Percentiles rank a stretch among this genome's conserved stretches.
Conservation (phyloP, 1,284 basidiomycete species). For the Heterobasidion parviporum region DNA sequence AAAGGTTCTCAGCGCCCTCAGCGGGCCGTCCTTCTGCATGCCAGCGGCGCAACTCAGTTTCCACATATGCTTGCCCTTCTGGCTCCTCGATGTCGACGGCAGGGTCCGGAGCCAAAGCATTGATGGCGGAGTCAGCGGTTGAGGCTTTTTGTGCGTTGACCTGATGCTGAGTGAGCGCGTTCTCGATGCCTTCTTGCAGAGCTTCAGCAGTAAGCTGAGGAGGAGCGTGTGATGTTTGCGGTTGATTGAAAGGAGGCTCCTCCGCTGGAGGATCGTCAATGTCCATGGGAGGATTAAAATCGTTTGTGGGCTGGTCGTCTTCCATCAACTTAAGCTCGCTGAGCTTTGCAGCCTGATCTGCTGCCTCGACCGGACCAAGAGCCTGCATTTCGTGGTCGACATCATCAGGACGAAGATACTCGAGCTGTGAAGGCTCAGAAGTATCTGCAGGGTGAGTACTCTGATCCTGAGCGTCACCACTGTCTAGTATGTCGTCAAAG, state of each 20-base stretch:
- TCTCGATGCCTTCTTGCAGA: conserved; percentile 32
- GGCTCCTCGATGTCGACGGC: conserved; percentile 26
- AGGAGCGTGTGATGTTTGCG: conserved; percentile 13
- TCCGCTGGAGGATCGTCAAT: conserved; percentile 28
- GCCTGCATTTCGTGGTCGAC: conserved; percentile 79
- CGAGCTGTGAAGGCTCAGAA: conserved; percentile 52
- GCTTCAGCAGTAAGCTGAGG: conserved; percentile 25
- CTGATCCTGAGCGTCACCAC: conserved; percentile 25
- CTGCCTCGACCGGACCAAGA: conserved; percentile 70
- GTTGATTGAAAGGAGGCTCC: conserved; percentile 17
- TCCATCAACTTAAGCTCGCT: conserved; percentile 75
- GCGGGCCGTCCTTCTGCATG: conserved; percentile 50
- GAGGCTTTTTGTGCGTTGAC: conserved; percentile 14
- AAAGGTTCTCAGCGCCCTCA: conserved; percentile 65
- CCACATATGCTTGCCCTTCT: conserved; percentile 27
- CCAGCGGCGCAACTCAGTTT: conserved; percentile 60
- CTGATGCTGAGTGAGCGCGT: conserved; percentile 36
- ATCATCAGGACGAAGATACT: conserved; percentile 78
- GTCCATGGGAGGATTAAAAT: conserved; percentile 31
- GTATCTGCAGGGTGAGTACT: conserved; percentile 23
- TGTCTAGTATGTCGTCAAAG: conserved; percentile 77
- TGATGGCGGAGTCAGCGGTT: conserved; percentile 5
- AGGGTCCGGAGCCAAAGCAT: conserved; percentile 22
- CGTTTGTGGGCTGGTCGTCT: conserved; percentile 36
- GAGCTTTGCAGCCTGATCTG: conserved; percentile 79